Conservation (phyloP, 2,329 filamentous ascomycete species). For the Fusarium proliferatum region DNA sequence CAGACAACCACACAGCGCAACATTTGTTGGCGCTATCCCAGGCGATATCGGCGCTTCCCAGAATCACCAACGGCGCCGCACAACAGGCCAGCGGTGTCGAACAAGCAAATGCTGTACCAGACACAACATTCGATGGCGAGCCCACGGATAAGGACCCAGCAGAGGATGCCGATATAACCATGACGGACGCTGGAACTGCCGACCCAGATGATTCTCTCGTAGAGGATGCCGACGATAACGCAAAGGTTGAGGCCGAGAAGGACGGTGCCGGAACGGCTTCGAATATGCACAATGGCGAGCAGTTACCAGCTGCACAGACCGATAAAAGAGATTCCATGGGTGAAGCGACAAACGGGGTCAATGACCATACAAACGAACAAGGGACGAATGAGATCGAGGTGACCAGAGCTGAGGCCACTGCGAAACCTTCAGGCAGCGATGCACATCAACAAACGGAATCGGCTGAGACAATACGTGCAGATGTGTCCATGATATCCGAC, state of each 20-base stretch:
- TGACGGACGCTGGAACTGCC: slow-evolving; percentile 46
- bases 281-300: slow-evolving; percentile 23
- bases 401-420: neutral
- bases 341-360: slow-evolving; percentile 12
- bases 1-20: slow-evolving; percentile 57
- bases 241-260: slow-evolving; percentile 17
- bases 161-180: slow-evolving; percentile 44
- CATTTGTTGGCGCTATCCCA: slow-evolving; percentile 50
- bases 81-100: slow-evolving; percentile 24
- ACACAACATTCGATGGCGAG: slow-evolving; percentile 7
- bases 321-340: neutral
- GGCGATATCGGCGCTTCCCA: slow-evolving; percentile 22
- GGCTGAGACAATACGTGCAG: slow-evolving; percentile 17
- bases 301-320: neutral
- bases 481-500: slow-evolving; percentile 8
- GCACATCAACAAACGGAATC: slow-evolving; percentile 11
- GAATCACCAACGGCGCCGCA: slow-evolving; percentile 41
- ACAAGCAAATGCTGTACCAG: slow-evolving; percentile 1
- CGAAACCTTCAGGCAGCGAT: slow-evolving; percentile 5
- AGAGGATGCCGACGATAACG: slow-evolving; percentile 17
- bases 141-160: slow-evolving; percentile 18
- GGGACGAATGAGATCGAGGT: neutral
- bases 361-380: slow-evolving; percentile 2
- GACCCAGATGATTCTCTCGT: slow-evolving; percentile 36
- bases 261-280: neutral